These are phyloP conservation scores for Daucus carota DNA, from an alignment of 129 eudicot species.

Conservation along the genomic window DH1_v3.0 NC_030384.2:41566001-41566500, in stretches of 20 bases:
- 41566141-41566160: not conserved
- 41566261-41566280: not conserved
- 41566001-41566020: too few relatives aligned
- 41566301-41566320: not conserved
- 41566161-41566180: not conserved
- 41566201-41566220: not conserved
- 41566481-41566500: too few relatives aligned
- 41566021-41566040: too few relatives aligned
- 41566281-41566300: not conserved
- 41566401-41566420: too few relatives aligned
- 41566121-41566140: not conserved
- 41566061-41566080: not conserved
- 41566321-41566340: not conserved
- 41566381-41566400: too few relatives aligned
- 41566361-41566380: not conserved
- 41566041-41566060: too few relatives aligned
- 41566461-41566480: too few relatives aligned
- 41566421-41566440: too few relatives aligned
- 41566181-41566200: not conserved
- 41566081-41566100: not conserved
- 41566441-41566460: too few relatives aligned
- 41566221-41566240: not conserved
- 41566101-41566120: not conserved
- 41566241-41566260: not conserved
- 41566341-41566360: not conserved